Evolutionary conservation across 2,329 filamentous ascomycete genomes (phyloP), one percentile per base, ranked within the genome.

Genomic region (Botrytis squamosa): DNA sequence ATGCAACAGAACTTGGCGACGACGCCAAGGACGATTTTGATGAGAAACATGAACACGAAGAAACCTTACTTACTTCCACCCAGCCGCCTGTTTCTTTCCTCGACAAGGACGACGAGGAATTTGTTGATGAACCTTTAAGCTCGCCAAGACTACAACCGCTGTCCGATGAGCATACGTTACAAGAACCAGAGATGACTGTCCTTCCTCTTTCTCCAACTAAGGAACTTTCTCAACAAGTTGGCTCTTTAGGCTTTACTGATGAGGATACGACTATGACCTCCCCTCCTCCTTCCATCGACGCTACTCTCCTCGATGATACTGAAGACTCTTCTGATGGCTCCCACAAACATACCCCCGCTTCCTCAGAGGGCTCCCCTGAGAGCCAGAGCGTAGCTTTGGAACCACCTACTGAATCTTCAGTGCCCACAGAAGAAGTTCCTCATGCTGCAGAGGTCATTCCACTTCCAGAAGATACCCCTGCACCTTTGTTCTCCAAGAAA

Each of bases 101-200:
- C 73, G 85, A 89, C 78, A 89, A 88, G 79, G 89, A 91, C 76
- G 91, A 92, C 72, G 91, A 92, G 70, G 91, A 93, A 74, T 92
- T 95, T 80, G 91, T 94, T 33, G 92, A 95, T 75, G 92, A 95
- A 81, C 91, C 92, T 4, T 85, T 94, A 29, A 92, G 89, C 77
- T 93, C 92, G 5, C 89, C 89, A 4, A 85, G 86, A 8, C 85
- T 95, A 14, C 86, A 89, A 29, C 85, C 92, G 29, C 87, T 88
- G 29, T 87, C 88, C 66, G 88, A 88, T 63, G 81, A 87, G 7
- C 83, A 86, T 73, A 82, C 83, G 55, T 83, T 84, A 2, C 87
- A 86, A 88, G 87, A 89, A 33, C 85, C 86, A 0, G 86, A 88
- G 42, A 81, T 90, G 68, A 82, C 89, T 3, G 88, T 90, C 65